A percentile compares a stretch with the other conserved stretches of the same genome.
phyloP scores from a whole-genome alignment of 768 basidiomycete genomes.

The Pleurotus tuoliensis region DNA sequence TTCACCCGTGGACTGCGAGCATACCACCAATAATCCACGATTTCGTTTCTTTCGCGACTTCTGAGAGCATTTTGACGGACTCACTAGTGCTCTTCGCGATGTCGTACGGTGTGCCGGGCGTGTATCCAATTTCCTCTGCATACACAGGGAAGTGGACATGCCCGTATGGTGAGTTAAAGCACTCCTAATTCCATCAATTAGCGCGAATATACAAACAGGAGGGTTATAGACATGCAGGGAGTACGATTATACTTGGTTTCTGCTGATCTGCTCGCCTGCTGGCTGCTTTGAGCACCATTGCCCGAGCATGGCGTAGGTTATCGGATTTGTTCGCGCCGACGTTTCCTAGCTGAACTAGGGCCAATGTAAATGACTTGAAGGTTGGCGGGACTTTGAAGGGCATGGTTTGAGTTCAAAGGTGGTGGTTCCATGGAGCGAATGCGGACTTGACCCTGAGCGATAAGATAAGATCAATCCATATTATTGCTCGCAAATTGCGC shows the following conservation, averaged over 20 bases:
- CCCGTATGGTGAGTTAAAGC: conserved; percentile 86
- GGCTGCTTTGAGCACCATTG: conserved; percentile 75
- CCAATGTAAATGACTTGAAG: conserved; percentile 77
- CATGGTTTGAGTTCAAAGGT: not conserved
- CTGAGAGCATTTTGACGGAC: conserved; percentile 78
- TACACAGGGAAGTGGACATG: conserved; percentile 76
- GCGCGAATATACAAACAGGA: not conserved
- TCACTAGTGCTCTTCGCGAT: conserved; percentile 55
- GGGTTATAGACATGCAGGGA: conserved; percentile 55
- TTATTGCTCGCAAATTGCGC: too few relatives aligned
- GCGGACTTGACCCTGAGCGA: not conserved
- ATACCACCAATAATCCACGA: conserved; percentile 94
- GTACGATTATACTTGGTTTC: conserved; percentile 78
- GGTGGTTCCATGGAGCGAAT: too few relatives aligned
- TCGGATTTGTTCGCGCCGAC: conserved; percentile 65
- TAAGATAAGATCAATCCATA: conserved; percentile 5
- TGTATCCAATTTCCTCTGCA: conserved; percentile 74
- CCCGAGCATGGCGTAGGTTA: conserved; percentile 80
- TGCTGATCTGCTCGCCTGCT: conserved; percentile 33
- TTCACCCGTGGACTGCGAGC: not conserved
- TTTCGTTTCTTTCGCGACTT: conserved; percentile 69
- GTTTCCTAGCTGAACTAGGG: conserved; percentile 86
- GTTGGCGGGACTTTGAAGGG: conserved; percentile 20
- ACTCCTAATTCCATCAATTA: conserved; percentile 51
- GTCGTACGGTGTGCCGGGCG: conserved; percentile 56